Evolutionary conservation across 768 basidiomycete genomes (phyloP), one percentile per base, ranked within the genome.

Genomic region (Auriscalpium orientale): DNA sequence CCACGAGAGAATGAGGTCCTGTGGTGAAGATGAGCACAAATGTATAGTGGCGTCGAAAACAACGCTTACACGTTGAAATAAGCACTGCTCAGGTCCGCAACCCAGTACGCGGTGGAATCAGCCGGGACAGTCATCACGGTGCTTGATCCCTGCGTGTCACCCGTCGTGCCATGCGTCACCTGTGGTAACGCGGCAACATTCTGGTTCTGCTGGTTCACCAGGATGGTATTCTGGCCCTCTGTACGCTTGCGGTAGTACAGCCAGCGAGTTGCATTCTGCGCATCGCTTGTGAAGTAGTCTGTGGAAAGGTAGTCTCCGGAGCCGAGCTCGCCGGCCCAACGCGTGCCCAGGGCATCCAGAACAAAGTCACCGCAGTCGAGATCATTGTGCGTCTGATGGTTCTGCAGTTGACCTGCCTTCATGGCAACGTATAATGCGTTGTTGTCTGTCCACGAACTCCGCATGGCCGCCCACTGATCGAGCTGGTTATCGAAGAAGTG

Each of bases 301-400:
- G 71, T 66, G 2, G 91, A 75, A 38, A 80, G 69, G 68, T 99
- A 99, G 68, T 99, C 82, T 4, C 79, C 93, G 6, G 87, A 90
- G 5, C 97, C 95, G 47, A 93, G 81, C 65, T 98, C 95, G 57
- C 97, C 95, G 50, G 90, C 90, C 91, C 91, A 99, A 49, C 95
- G 89, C 28, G 85, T 81, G 53, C 95, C 95, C 64, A 95, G 75
- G 11, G 93, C 94, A 67, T 99, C 97, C 35, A 98, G 70, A 43
- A 98, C 94, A 64, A 98, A 99, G 72, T 95, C 92, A 60, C 97
- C 97, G 51, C 79, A 81, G 67, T 99, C 97, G 58, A 98, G 80
- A 67, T 98, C 93, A 64, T 92, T 92, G 71, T 97, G 95, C 0
- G 92, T 94, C 74, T 98, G 93, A 69, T 95, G 94, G 21, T 82